A percentile compares a stretch with the other conserved stretches of the same genome.
Conservation (phyloP, 2,329 filamentous ascomycete species). For the Pezicula radicicola region DNA sequence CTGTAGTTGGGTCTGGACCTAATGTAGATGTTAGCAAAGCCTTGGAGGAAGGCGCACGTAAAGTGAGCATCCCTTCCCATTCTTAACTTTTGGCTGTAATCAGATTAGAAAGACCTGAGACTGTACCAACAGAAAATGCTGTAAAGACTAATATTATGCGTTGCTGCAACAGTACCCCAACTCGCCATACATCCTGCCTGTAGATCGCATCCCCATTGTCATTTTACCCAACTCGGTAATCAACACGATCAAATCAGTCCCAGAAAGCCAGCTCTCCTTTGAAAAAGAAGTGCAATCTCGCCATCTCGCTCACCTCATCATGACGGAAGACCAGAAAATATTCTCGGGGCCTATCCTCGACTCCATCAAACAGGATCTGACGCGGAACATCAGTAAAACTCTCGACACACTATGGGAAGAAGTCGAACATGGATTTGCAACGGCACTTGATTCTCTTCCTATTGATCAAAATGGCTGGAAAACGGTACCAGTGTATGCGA, state of each 20-base stretch:
- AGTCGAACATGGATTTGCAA: not conserved
- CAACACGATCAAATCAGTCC: not conserved
- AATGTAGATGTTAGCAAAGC: not conserved
- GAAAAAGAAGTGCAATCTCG: not conserved
- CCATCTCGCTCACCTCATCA: not conserved
- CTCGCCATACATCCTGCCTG: not conserved
- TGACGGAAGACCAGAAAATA: not conserved
- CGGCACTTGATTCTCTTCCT: not conserved
- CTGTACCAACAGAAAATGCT: not conserved
- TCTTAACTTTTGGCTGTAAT: too few relatives aligned
- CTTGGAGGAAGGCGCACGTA: not conserved
- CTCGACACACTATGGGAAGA: constrained; percentile 10
- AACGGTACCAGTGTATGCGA: constrained; percentile 17
- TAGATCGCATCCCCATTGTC: not conserved
- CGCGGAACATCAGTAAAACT: constrained; percentile 5
- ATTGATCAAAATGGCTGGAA: constrained; percentile 26
- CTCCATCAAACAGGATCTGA: constrained; percentile 10
- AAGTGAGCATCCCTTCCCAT: too few relatives aligned
- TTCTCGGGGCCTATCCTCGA: not conserved
- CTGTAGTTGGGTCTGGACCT: not conserved
- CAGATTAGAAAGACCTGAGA: too few relatives aligned
- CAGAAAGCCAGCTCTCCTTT: not conserved
- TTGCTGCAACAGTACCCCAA: not conserved
- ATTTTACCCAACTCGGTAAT: not conserved
- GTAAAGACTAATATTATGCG: not conserved